phyloP scores from a whole-genome alignment of 768 basidiomycete species.

The Tulasnella calospora region DNA sequence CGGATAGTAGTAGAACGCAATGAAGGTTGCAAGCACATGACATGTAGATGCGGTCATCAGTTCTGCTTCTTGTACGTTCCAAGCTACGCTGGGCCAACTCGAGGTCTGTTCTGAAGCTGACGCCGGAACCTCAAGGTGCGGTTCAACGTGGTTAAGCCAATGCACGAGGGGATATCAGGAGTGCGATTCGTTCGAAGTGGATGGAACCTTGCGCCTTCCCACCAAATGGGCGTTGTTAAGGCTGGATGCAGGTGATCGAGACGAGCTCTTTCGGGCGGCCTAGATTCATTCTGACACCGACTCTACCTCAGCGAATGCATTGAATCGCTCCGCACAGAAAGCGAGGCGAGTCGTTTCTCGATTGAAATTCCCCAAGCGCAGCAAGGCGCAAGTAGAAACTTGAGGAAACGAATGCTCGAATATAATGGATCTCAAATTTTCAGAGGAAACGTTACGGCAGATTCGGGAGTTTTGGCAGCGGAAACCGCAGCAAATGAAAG shows the following conservation, averaged over 20 bases:
- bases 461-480: too few species aligned
- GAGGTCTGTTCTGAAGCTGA: too few species aligned
- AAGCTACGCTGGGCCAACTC: not conserved
- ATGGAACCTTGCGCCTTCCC: not conserved
- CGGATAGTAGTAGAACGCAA: slow-evolving; percentile 8
- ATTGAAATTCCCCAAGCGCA: not conserved
- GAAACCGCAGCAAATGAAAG: too few species aligned
- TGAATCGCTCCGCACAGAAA: not conserved
- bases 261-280: not conserved
- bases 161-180: not conserved
- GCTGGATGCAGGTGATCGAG: not conserved
- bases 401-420: not conserved
- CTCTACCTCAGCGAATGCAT: not conserved
- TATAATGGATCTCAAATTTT: not conserved
- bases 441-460: not conserved
- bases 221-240: not conserved
- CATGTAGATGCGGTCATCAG: slow-evolving; percentile 17
- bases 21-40: slow-evolving; percentile 19
- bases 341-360: not conserved
- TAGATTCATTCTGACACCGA: not conserved
- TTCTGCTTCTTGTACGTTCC: slow-evolving; percentile 8
- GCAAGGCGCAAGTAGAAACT: not conserved
- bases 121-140: not conserved
- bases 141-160: not conserved
- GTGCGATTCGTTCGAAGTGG: not conserved